Percentiles rank a stretch among this genome's conserved stretches.
phyloP scores from a whole-genome alignment of 331 rosid species.

The Acacia concinna region DNA sequence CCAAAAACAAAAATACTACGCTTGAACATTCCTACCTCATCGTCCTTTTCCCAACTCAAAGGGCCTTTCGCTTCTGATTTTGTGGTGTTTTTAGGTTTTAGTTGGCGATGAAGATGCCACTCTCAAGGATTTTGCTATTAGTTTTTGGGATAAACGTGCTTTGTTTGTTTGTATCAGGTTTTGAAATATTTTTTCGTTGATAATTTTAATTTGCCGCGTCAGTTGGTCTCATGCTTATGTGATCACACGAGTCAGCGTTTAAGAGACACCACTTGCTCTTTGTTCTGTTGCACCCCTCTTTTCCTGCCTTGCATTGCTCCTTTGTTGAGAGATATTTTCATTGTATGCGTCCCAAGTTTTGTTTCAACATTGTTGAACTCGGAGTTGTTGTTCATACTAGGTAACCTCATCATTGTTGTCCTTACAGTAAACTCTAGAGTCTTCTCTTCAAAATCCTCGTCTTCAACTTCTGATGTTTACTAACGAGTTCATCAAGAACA shows the following conservation, averaged over 20 bases:
- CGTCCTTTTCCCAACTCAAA: no score
- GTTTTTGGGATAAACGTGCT: no score
- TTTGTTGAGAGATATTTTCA: slow-evolving; percentile 29
- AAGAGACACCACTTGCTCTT: slow-evolving; percentile 33
- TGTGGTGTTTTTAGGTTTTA: no score
- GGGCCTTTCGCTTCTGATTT: no score
- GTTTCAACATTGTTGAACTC: slow-evolving; percentile 39
- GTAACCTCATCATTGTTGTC: slow-evolving; percentile 51
- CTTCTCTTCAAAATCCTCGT: slow-evolving; percentile 29
- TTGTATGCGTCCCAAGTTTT: slow-evolving; percentile 26
- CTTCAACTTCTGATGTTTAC: slow-evolving; percentile 24
- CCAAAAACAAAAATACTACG: background rate
- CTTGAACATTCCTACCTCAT: background rate
- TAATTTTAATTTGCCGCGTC: no score
- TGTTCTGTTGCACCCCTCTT: slow-evolving; percentile 39
- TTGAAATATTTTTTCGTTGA: no score
- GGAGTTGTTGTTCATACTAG: slow-evolving; percentile 51
- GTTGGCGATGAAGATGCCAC: no score
- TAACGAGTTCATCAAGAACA: slow-evolving; percentile 35
- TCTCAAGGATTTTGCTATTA: no score
- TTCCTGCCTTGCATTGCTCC: slow-evolving; percentile 44
- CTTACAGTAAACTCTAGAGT: slow-evolving; percentile 49
- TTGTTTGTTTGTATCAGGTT: no score
- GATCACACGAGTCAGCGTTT: no score
- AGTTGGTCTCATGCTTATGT: no score